Conservation (phyloP, 495 filamentous ascomycete species). For the Talaromyces proteolyticus region DNA sequence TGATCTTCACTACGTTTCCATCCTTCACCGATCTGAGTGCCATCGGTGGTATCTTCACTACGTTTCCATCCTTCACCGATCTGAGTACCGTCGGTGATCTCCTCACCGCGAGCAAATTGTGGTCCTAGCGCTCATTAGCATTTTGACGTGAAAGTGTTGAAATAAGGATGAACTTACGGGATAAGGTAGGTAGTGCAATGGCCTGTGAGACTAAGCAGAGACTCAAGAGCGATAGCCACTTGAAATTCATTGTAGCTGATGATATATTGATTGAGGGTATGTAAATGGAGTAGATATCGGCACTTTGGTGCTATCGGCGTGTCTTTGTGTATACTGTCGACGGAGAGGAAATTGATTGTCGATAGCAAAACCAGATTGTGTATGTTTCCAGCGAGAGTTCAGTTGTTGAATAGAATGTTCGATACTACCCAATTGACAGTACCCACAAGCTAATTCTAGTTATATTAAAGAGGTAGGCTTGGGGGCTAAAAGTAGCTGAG, state of each 20-base stretch:
- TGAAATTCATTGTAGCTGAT: neutral
- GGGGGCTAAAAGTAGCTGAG: neutral
- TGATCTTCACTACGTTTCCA: neutral
- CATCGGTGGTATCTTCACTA: too few species aligned
- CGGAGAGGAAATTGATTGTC: neutral
- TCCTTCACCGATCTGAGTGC: too few species aligned
- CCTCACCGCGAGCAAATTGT: neutral
- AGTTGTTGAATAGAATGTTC: neutral
- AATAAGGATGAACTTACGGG: neutral
- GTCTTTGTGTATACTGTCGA: neutral
- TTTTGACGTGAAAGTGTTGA: neutral
- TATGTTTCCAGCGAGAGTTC: neutral
- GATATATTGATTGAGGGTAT: neutral
- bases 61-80: slow-evolving; percentile 3
- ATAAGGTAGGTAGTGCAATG: neutral
- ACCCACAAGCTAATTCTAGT: neutral
- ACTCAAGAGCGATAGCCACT: neutral
- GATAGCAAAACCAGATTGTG: neutral
- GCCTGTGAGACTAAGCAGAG: neutral
- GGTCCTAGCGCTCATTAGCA: neutral
- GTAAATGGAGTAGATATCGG: neutral
- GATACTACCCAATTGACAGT: neutral
- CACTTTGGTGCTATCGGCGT: neutral
- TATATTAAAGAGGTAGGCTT: neutral
- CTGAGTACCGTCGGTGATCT: neutral